A percentile compares a stretch with the other conserved stretches of the same genome.
Conservation (phyloP, 495 filamentous ascomycete genomes). For the Entonaema liquescens region DNA sequence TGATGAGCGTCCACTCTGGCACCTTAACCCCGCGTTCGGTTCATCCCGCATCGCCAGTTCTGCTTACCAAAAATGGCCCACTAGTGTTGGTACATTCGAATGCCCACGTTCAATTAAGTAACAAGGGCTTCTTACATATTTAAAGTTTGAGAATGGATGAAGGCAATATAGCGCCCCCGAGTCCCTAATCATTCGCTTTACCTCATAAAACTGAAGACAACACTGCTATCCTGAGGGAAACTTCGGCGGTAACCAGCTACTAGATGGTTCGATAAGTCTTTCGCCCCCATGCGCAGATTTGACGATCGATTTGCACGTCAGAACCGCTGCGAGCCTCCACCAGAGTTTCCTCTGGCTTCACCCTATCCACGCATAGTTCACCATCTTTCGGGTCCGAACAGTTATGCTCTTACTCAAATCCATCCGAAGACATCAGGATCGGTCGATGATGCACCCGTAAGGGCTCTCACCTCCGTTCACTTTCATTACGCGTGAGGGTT, state of each 20-base stretch:
- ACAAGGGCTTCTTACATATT: slow-evolving; percentile 15
- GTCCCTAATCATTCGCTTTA: slow-evolving; percentile 15
- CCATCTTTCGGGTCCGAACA: slow-evolving; percentile 13
- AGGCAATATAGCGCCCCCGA: slow-evolving; percentile 12
- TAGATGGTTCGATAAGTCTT: slow-evolving; percentile 15
- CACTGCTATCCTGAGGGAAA: slow-evolving; percentile 14
- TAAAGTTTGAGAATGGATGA: slow-evolving; percentile 15
- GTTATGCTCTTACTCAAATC: slow-evolving; percentile 14
- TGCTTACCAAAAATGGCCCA: slow-evolving; percentile 14
- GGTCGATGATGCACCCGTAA: slow-evolving; percentile 9
- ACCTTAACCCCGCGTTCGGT: slow-evolving; percentile 12
- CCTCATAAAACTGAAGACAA: slow-evolving; percentile 15
- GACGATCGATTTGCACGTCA: slow-evolving; percentile 14
- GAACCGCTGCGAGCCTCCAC: slow-evolving; percentile 13
- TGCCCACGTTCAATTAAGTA: slow-evolving; percentile 13
- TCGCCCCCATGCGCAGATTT: slow-evolving; percentile 13
- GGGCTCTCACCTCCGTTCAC: slow-evolving; percentile 13
- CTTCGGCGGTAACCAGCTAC: slow-evolving; percentile 13
- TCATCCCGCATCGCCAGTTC: slow-evolving; percentile 13
- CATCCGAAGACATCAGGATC: slow-evolving; percentile 14
- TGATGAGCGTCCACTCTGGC: slow-evolving; percentile 13
- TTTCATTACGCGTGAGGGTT: no score
- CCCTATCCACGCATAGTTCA: slow-evolving; percentile 13
- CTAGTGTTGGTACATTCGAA: slow-evolving; percentile 15
- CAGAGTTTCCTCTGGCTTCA: slow-evolving; percentile 14